Base-by-base conservation (phyloP, 768 basidiomycete species). In the Galerina sulciceps region DNA sequence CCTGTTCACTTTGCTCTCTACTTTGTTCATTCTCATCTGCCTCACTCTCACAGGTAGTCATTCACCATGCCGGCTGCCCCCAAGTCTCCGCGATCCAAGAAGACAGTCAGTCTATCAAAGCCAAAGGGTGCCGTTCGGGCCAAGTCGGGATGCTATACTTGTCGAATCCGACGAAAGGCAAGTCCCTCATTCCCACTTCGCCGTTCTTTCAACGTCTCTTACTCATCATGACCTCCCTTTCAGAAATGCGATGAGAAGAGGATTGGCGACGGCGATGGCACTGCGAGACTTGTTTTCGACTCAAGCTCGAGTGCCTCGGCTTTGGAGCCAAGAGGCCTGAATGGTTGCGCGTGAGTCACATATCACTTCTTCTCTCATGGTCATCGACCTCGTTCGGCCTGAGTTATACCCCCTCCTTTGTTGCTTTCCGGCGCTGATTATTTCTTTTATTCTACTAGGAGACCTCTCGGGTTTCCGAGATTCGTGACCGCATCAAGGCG, bases 91-190 rank as follows among this genome's bases (percentile, higher is more conserved):
- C 69, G 72, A 36, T 37, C 58, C 18, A 78, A 79, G 73, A 82
- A 78, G 63, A 55, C 69, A 71, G 51, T 17, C 26, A 84, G 84
- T 66, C 78, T 83, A 70, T 81, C 86, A 61, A 92, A 92, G 72
- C 81, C 85, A 61, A 93, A 92, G 80, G 91, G 89, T 71, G 87
- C 89, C 55, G 84, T 88, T 26, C 87, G 91, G 70, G 91, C 91
- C 55, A 93, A 93, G 82, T 89, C 90, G 53, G 91, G 92, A 63
- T 94, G 92, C 72, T 93, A 92, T 76, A 93, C 91, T 56, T 93
- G 91, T 78, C 84, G 91, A 67, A 91, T 93, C 40, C 85, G 92
- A 64, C 82, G 91, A 67, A 93, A 93, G 89, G 91, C 91, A 49
- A 41, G 73, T 72, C n/a, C 10, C 44, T 35, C 42, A 22, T 59